Percentiles rank a stretch among this genome's conserved stretches.
Conservation (phyloP, 176 grass and related monocot species). For the Pontederia crassipes region DNA sequence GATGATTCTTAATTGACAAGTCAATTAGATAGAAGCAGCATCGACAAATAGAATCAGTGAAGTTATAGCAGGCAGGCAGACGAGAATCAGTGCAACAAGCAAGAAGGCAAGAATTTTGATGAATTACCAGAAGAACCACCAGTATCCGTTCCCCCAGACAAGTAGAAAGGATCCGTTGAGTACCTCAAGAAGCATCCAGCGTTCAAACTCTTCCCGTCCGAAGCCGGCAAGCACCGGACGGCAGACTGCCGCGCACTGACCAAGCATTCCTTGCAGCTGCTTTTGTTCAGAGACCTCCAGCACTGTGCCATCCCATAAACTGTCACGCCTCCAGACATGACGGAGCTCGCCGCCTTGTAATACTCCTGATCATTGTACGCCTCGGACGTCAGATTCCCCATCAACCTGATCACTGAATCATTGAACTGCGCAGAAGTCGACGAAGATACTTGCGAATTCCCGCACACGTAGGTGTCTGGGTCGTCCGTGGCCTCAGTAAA, state of each 20-base stretch:
- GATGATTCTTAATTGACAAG: too few species aligned
- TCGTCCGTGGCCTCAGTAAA: constrained; percentile 28
- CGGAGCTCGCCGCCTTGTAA: constrained; percentile 9
- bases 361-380: constrained; percentile 17
- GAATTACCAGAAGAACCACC: constrained; percentile 33
- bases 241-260: constrained; percentile 28
- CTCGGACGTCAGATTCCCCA: constrained; percentile 40
- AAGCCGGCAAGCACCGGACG: constrained; percentile 37
- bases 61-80: too few species aligned
- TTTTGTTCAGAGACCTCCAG: constrained; percentile 71
- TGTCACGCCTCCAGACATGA: background rate
- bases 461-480: constrained; percentile 38
- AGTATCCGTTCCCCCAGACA: constrained; percentile 1
- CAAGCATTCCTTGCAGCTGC: constrained; percentile 46
- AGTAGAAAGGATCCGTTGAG: constrained; percentile 64
- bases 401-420: constrained; percentile 11
- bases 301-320: constrained; percentile 72
- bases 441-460: constrained; percentile 20
- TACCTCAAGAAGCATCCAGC: constrained; percentile 79
- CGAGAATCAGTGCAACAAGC: too few species aligned
- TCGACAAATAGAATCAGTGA: too few species aligned
- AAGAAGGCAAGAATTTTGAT: too few species aligned
- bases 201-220: constrained; percentile 43
- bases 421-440: constrained; percentile 13
- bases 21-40: too few species aligned